phyloP scores from a whole-genome alignment of 495 filamentous ascomycete species.

The Annulohypoxylon nitens region DNA sequence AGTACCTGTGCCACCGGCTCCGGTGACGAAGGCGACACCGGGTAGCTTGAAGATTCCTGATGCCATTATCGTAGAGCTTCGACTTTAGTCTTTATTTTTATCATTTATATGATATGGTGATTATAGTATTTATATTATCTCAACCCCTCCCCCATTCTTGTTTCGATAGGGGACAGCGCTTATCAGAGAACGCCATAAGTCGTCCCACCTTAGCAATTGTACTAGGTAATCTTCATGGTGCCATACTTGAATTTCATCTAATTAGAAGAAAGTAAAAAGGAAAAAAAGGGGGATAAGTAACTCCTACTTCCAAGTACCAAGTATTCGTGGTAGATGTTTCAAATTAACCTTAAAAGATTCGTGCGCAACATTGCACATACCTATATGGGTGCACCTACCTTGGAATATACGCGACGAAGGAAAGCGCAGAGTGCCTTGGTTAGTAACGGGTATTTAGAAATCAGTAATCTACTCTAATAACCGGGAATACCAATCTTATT shows the following conservation, averaged over 20 bases:
- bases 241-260: no score
- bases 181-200: not conserved
- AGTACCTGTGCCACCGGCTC: slow-evolving; percentile 44
- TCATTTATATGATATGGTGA: not conserved
- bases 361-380: no score
- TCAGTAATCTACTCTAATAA: not conserved
- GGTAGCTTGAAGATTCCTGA: slow-evolving; percentile 42
- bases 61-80: slow-evolving; percentile 21
- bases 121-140: slow-evolving; percentile 2
- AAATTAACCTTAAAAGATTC: no score
- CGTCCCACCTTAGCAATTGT: not conserved
- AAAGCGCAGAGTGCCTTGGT: not conserved
- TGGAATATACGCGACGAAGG: not conserved
- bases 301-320: no score
- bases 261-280: no score
- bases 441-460: not conserved
- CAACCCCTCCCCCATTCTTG: not conserved
- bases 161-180: not conserved
- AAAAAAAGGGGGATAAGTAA: no score
- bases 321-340: no score
- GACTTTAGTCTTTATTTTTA: not conserved
- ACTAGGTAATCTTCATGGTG: no score
- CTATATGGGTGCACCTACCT: no score
- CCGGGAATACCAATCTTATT: not conserved
- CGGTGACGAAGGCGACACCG: slow-evolving; percentile 46